Base-by-base conservation (phyloP, 495 filamentous ascomycete genomes). In the Tricharina praecox region DNA sequence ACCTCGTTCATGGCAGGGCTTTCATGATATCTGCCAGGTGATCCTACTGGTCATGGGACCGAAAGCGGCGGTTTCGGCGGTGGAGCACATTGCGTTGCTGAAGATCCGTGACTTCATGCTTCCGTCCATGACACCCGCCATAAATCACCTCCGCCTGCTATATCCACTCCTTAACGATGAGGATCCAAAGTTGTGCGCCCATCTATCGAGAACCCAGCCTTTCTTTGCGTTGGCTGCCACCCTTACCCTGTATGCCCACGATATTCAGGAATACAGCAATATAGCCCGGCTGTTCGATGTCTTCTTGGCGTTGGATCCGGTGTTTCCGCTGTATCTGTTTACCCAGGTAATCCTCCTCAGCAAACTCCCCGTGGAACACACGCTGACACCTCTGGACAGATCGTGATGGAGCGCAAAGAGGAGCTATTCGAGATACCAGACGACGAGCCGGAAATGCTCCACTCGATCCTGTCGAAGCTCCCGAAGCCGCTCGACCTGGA, bases 1-100 rank as follows among this genome's bases (percentile, higher is more conserved):
- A 43, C 18, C 54, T 20, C 40, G 30, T 10, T 25, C 33, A 15
- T 18, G 30, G 2, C 15, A 59, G 69, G 90, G 90, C 51, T 97
- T 93, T 64, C 90, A 97, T 61, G 90, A 97, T 64, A 95, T 97
- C 57, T 88, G 82, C 52, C 92, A 96, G 62, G 90, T 97, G n/a
- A 69, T 97, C 38, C 73, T 95, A 3, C 72, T 97, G 13, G 84
- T 93, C 4, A 68, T 96, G 2, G 80, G 78, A 16, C 61, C 67
- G 26, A n/a, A 63, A 70, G 2, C 58, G 68, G 23, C 65, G 60
- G 32, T 60, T 50, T 1, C 54, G 64, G 77, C 80, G 23, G 76
- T 93, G 11, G 68, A 81, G 25, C 81, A 78, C 18, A 75, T 97
- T 45, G 93, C 87, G 2, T 73, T 86, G 18, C 71, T 96, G 16